Evolutionary conservation across 108 stramenopile species (phyloP).

Genomic region (Aurantiochytrium sp.): DNA sequence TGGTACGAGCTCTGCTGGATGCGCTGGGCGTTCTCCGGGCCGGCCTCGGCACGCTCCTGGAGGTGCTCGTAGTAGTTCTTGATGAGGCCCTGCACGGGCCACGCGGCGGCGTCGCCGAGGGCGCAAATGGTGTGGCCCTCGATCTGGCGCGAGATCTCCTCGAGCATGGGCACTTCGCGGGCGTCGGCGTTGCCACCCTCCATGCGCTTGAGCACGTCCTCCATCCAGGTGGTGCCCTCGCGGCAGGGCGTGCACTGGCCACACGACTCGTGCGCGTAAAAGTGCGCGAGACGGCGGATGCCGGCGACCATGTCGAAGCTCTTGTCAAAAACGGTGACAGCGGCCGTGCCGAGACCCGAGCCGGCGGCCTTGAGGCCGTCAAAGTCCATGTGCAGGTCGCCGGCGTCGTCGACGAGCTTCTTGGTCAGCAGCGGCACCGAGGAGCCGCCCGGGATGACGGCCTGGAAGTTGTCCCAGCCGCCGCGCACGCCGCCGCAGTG

Average conservation of each 20-base stretch:
- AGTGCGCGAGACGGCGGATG: slow-evolving; percentile 97
- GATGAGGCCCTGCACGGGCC: slow-evolving; percentile 97
- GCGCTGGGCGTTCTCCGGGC: slow-evolving; percentile 23
- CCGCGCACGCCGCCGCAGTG: slow-evolving; percentile 98
- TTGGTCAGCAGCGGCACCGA: slow-evolving; percentile 96
- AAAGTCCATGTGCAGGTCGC: slow-evolving; percentile 84
- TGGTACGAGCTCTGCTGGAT: slow-evolving; percentile 78
- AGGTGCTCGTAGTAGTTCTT: slow-evolving; percentile 95
- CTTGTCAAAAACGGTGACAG: slow-evolving; percentile 99
- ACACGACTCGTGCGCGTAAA: slow-evolving; percentile 99
- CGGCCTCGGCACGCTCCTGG: slow-evolving; percentile 67
- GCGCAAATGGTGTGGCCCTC: slow-evolving; percentile 99
- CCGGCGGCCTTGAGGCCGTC: slow-evolving; percentile 90
- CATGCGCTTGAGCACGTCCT: slow-evolving; percentile 68
- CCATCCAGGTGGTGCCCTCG: slow-evolving; percentile 89
- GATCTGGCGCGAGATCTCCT: slow-evolving; percentile 97
- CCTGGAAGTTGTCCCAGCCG: slow-evolving; percentile 97
- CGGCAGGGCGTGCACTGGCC: slow-evolving; percentile 99
- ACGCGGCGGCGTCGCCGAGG: slow-evolving; percentile 99
- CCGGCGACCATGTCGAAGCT: slow-evolving; percentile 97
- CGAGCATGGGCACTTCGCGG: slow-evolving; percentile 99
- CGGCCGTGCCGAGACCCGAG: slow-evolving; percentile 95
- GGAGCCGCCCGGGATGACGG: slow-evolving; percentile 98
- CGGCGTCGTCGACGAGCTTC: slow-evolving; percentile 85
- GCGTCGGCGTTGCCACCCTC: slow-evolving; percentile 88